Evolutionary conservation across 2,329 filamentous ascomycete genomes (phyloP), one percentile per base, ranked within the genome.

Genomic region (Grosmannia penicillata): DNA sequence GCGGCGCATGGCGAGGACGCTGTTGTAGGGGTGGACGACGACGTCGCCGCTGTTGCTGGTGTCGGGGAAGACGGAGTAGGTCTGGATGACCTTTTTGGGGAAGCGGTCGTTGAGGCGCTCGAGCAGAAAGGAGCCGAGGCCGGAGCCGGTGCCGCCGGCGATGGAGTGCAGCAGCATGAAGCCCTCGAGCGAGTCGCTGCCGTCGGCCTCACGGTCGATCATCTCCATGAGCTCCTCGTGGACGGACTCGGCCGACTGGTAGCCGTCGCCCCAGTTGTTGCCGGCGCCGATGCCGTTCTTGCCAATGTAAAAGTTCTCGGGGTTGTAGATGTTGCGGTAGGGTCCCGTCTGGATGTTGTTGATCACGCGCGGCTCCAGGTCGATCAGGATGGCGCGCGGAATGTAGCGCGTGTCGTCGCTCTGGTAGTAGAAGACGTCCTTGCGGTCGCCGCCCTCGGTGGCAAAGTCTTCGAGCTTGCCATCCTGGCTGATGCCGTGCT

Each of bases 141-240:
- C 91, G 18, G 87, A 95, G 8, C 91, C 91, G 15, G 91, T 98
- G 41, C 91, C 91, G 45, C 91, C 91, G 31, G 91, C 93, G 53
- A 98, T 98, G 4, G 91, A 96, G 58, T 98, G 91, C 46, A 98
- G 70, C 59, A 98, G 76, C 91, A 98, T 98, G 64, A 98, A 98
- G 28, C 91, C 91, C 74, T 98, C 91, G 4, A 98, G 70, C 37
- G 87, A 95, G 59, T 98, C 91, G 56, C 89, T 96, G 24, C 93
- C 93, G 59, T 98, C 91, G 14, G 93, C 91, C 58, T 98, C 91
- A 43, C 91, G 81, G 56, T 98, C 91, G 53, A 98, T 94, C 86
- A 98, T 98, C 57, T 98, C 93, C 70, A 98, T 84, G 40, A 98
- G 85, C 56, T 98, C 91, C 58, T 98, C 91, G 50, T 89, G 85